Evolutionary conservation across 441 rosid genomes (phyloP).

Genomic region (Gossypium gossypioides): DNA sequence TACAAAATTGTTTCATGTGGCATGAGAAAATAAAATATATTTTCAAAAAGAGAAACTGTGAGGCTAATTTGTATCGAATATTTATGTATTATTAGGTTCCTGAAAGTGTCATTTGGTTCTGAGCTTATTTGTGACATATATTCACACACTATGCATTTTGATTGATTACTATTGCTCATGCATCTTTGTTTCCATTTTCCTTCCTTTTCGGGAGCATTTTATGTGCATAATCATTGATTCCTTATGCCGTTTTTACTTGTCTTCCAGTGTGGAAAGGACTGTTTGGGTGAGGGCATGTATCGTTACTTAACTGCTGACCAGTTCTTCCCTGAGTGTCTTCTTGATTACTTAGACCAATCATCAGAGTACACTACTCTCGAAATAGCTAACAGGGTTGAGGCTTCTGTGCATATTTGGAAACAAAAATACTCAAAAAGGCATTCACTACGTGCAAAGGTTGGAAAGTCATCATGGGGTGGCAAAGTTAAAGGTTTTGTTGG

Average conservation of each 20-base stretch:
- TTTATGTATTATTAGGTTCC: background rate
- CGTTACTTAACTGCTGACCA: constrained; percentile 67
- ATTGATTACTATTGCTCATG: background rate
- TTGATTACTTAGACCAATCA: constrained; percentile 79
- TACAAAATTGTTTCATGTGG: background rate
- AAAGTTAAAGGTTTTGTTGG: constrained; percentile 70
- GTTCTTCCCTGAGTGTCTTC: constrained; percentile 76
- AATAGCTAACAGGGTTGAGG: constrained; percentile 74
- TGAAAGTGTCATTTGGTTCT: background rate
- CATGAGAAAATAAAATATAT: background rate
- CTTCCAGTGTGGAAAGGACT: constrained; percentile 66
- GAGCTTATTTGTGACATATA: background rate
- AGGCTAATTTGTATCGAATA: background rate
- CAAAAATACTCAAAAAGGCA: constrained; percentile 51
- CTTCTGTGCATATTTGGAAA: constrained; percentile 75
- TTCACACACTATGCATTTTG: background rate
- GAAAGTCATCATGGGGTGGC: constrained; percentile 70
- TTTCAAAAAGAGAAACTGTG: background rate
- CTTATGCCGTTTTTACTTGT: background rate
- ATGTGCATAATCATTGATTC: too few relatives aligned
- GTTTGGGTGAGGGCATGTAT: constrained; percentile 75
- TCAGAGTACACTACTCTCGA: constrained; percentile 79
- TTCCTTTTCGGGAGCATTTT: background rate
- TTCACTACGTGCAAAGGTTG: constrained; percentile 29
- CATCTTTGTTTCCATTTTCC: background rate